Evolutionary conservation across 2,329 filamentous ascomycete genomes (phyloP), one percentile per base, ranked within the genome.

Genomic region (Macrophomina tecta): DNA sequence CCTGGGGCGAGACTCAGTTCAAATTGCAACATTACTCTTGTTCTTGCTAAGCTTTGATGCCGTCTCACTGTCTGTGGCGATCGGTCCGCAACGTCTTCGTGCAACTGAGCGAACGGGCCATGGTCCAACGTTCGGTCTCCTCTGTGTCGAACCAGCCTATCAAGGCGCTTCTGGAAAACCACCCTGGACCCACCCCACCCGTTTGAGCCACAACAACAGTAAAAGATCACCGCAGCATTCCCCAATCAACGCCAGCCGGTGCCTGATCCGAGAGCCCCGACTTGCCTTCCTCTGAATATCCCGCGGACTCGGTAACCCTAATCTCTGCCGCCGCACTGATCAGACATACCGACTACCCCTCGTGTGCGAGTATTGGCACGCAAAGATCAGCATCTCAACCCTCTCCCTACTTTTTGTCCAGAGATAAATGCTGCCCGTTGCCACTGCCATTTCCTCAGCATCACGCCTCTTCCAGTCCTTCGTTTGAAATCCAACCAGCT

Each of bases 11-110:
- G 56, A 60, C 56, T 60, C 56, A 60, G 56, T 60, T 23, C 40
- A 60, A 60, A 48, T 60, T 60, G 56, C 56, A 60, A 46, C 56
- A 40, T 60, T 60, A 18, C 56, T 60, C 56, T 46, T 60, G 23
- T 60, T 45, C 56, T 4, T 60, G 23, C 42, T 48, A 60, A 60
- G 56, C 56, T 60, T 60, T 48, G 40, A 45, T 58, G 55, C 23
- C 38, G 38, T 42, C 55, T 58, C 55, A 46, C 40, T 30, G 42
- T 14, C 4, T 6, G 14, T 45, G 56, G 18, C 23, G 56, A 60
- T 60, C 56, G 40, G 42, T 38, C 56, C 55, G 55, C 55, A 58
- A 30, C 55, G 55, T 58, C 55, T 36, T 36, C 38, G 55, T 30
- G 16, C 36, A 32, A 32, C 30, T n/a, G 9, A 3, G n/a, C 55